Evolutionary conservation across 2,329 filamentous ascomycete genomes (phyloP).

Genomic region (Colletotrichum agaves): DNA sequence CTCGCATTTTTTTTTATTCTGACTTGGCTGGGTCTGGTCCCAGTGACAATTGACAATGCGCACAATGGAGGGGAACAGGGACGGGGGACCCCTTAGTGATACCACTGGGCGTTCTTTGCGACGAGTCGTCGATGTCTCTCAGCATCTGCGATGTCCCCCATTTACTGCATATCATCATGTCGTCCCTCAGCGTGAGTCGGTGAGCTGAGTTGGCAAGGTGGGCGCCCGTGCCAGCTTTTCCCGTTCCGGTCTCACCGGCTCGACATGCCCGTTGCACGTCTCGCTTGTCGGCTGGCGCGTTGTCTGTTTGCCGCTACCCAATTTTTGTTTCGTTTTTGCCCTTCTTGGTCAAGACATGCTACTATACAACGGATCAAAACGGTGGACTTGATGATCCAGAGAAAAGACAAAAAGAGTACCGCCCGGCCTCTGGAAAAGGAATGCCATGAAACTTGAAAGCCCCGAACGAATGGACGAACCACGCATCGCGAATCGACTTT

Average conservation of each 20-base stretch:
- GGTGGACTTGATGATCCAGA: conserved; percentile 20
- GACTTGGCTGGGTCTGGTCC: conserved; percentile 22
- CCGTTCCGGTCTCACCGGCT: conserved; percentile 16
- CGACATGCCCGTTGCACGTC: conserved; percentile 31
- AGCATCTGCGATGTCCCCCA: background rate
- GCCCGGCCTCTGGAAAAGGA: conserved; percentile 20
- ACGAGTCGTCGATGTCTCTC: conserved; percentile 11
- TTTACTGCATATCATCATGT: background rate
- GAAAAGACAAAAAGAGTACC: background rate
- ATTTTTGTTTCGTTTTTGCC: conserved; percentile 23
- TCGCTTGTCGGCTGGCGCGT: conserved; percentile 16
- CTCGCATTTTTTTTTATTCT: conserved; percentile 2
- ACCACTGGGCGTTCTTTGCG: conserved; percentile 11
- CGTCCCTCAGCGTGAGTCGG: conserved; percentile 24
- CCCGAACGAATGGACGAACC: conserved; percentile 18
- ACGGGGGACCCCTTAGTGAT: background rate
- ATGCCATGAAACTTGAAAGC: conserved; percentile 24
- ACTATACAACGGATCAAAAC: background rate
- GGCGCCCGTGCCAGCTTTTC: conserved; percentile 18
- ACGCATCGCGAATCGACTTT: conserved; percentile 4
- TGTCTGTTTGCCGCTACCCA: background rate
- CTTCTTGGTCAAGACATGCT: conserved; percentile 19
- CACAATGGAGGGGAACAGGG: conserved; percentile 25
- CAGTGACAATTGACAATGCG: conserved; percentile 26
- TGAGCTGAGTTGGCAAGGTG: conserved; percentile 21